Conservation (phyloP, 805 yeast genomes). For the Dipodascus geniculatus region DNA sequence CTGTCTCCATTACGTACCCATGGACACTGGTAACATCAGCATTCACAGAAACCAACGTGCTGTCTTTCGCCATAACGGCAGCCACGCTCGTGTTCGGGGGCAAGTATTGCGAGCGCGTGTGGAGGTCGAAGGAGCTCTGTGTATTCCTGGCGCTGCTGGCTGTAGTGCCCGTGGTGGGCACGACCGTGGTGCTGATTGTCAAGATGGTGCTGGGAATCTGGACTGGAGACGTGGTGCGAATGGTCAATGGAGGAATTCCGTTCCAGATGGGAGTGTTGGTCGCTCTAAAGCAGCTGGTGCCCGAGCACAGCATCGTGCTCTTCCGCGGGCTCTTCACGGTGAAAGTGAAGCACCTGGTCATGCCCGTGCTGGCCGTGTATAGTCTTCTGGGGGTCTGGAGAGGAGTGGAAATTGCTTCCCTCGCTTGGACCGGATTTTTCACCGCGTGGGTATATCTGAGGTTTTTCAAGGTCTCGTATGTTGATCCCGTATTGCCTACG, state of each 20-base stretch:
- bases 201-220: slow-evolving; percentile 13
- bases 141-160: slow-evolving; percentile 34
- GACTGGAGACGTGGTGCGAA: slow-evolving; percentile 18
- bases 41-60: slow-evolving; percentile 34
- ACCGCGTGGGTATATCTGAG: slow-evolving; percentile 72
- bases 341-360: slow-evolving; percentile 29
- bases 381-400: slow-evolving; percentile 19
- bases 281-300: slow-evolving; percentile 53
- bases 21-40: slow-evolving; percentile 40
- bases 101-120: slow-evolving; percentile 49
- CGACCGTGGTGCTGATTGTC: slow-evolving; percentile 23
- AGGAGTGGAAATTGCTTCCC: slow-evolving; percentile 10
- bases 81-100: slow-evolving; percentile 41
- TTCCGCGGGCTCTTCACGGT: slow-evolving; percentile 37
- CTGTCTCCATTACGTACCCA: slow-evolving; percentile 29
- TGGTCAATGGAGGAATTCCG: slow-evolving; percentile 43
- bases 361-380: slow-evolving; percentile 27
- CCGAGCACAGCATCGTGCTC: slow-evolving; percentile 44
- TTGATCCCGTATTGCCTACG: slow-evolving; percentile 41
- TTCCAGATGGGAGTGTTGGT: slow-evolving; percentile 48
- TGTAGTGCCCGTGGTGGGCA: slow-evolving; percentile 26
- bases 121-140: slow-evolving; percentile 46
- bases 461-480: slow-evolving; percentile 51
- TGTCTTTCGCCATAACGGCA: slow-evolving; percentile 29
- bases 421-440: slow-evolving; percentile 38